Conservation (phyloP, 2,329 filamentous ascomycete species). For the Aspergillus carbonarius region DNA sequence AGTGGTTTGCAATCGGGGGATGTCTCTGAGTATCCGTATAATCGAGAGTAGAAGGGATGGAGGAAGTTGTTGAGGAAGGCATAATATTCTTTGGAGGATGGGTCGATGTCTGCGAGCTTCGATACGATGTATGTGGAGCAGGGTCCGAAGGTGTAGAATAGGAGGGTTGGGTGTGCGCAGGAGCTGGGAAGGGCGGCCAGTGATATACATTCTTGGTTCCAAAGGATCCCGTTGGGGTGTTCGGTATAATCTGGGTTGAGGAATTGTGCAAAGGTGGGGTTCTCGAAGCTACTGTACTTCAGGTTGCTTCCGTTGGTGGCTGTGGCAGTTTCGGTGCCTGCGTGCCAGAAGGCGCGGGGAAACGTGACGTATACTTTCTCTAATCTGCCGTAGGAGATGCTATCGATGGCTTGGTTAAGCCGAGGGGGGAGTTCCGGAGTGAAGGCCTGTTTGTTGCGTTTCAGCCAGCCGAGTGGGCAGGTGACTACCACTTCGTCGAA, state of each 20-base stretch:
- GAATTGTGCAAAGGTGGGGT: conserved; percentile 73
- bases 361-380: conserved; percentile 65
- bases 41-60: conserved; percentile 70
- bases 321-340: conserved; percentile 20
- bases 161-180: conserved; percentile 71
- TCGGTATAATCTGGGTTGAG: conserved; percentile 67
- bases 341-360: conserved; percentile 71
- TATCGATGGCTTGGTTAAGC: conserved; percentile 47
- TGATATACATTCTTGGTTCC: conserved; percentile 77
- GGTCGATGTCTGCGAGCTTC: conserved; percentile 28
- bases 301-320: not conserved
- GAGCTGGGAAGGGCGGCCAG: conserved; percentile 63
- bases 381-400: conserved; percentile 48
- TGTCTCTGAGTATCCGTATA: conserved; percentile 64
- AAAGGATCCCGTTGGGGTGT: conserved; percentile 61
- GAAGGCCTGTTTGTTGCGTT: conserved; percentile 49
- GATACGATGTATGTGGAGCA: conserved; percentile 42
- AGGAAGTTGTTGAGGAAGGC: conserved; percentile 66
- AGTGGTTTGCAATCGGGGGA: conserved; percentile 61
- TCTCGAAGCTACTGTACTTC: conserved; percentile 34
- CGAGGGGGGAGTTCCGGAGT: conserved; percentile 43
- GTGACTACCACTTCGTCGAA: conserved; percentile 57
- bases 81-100: conserved; percentile 50
- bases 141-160: conserved; percentile 65
- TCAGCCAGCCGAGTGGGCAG: conserved; percentile 55